Evolutionary conservation across 768 basidiomycete genomes (phyloP).

Genomic region (Suillus variegatus): DNA sequence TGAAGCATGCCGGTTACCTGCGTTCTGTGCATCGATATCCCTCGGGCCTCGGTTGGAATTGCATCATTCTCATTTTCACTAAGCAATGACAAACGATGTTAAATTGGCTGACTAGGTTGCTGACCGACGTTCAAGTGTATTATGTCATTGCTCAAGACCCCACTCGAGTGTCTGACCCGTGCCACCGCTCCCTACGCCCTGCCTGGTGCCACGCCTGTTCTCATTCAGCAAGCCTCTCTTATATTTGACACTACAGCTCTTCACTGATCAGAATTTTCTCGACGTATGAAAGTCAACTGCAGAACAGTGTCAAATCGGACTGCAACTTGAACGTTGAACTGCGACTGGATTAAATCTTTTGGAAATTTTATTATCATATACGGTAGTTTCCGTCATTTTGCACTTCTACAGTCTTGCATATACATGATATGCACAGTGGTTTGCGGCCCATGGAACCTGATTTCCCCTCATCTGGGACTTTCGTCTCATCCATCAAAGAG

Average conservation of each 20-base stretch:
- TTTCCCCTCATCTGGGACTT: conserved; percentile 50
- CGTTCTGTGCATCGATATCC: too few relatives aligned
- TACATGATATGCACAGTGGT: background rate
- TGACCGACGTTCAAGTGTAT: too few relatives aligned
- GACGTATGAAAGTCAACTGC: background rate
- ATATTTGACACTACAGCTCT: background rate
- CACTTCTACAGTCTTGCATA: background rate
- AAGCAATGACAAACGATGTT: too few relatives aligned
- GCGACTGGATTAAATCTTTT: background rate
- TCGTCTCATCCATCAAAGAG: conserved; percentile 51
- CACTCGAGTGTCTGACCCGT: too few relatives aligned
- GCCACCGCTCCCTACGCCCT: too few relatives aligned
- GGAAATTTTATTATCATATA: background rate
- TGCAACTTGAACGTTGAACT: background rate
- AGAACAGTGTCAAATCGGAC: background rate
- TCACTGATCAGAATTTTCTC: background rate
- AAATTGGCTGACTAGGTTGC: too few relatives aligned
- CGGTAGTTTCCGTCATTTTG: background rate
- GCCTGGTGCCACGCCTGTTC: background rate
- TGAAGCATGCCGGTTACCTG: too few relatives aligned
- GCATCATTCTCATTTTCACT: too few relatives aligned
- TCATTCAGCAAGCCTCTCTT: background rate
- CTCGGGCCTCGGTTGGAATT: too few relatives aligned
- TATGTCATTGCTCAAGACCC: too few relatives aligned
- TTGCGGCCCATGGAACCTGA: conserved; percentile 3